These are phyloP conservation scores for Neohortaea acidophila DNA, from an alignment of 495 filamentous ascomycete genomes.

Conservation along the genomic window DNA sequence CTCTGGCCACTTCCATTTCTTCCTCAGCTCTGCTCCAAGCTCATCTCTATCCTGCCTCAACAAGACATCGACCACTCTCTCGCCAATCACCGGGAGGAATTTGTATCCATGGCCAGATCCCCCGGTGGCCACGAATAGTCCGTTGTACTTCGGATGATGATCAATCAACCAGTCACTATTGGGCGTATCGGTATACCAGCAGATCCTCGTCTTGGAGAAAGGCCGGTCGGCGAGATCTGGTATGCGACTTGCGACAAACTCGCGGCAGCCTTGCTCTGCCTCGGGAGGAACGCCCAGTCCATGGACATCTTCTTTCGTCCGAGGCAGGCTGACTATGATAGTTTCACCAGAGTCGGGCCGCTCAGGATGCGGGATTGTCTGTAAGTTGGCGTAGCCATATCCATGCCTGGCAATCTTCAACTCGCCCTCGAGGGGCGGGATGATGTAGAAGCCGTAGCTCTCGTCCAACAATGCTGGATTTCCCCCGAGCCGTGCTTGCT, in stretches of 20 bases:
- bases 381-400: conserved; percentile 67
- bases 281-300: conserved; percentile 38
- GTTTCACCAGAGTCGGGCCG: conserved; percentile 9
- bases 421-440: conserved; percentile 53
- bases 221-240: conserved; percentile 47
- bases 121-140: conserved; percentile 68
- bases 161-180: conserved; percentile 67
- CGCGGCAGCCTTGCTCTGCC: conserved; percentile 44
- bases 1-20: conserved; percentile 55
- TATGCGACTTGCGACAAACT: conserved; percentile 45
- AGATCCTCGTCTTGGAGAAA: conserved; percentile 58
- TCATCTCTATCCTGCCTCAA: conserved; percentile 39
- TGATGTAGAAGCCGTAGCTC: conserved; percentile 64
- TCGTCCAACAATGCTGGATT: conserved; percentile 71
- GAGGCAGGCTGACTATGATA: conserved; percentile 35
- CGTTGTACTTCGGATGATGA: conserved; percentile 51
- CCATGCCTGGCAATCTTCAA: conserved; percentile 74
- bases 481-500: conserved; percentile 44
- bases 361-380: conserved; percentile 28
- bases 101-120: conserved; percentile 82
- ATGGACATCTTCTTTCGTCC: conserved; percentile 32
- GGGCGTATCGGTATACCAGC: conserved; percentile 70
- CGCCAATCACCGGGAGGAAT: conserved; percentile 74
- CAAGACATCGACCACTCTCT: conserved; percentile 56
- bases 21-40: conserved; percentile 40